These are phyloP conservation scores for Periglandula ipomoeae DNA, from an alignment of 2,329 filamentous ascomycete species.

Conservation along the genomic window DNA sequence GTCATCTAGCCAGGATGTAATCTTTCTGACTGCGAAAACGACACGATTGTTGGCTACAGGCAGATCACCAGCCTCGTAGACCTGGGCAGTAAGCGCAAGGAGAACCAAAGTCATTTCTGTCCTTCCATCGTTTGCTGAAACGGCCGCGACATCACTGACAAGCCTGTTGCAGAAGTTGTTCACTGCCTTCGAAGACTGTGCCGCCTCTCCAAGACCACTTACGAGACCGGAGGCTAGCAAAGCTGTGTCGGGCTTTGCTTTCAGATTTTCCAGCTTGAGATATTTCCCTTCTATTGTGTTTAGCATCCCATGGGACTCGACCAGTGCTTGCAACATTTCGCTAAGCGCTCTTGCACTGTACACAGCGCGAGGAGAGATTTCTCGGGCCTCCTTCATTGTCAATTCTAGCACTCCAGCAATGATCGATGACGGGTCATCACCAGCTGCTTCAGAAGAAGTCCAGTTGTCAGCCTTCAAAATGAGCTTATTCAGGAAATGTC, in stretches of 20 bases:
- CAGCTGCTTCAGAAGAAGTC: slow-evolving; percentile 21
- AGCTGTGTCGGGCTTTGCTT: slow-evolving; percentile 34
- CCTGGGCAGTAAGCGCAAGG: slow-evolving; percentile 40
- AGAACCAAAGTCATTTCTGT: slow-evolving; percentile 42
- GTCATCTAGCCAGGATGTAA: slow-evolving; percentile 61
- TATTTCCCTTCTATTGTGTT: slow-evolving; percentile 38
- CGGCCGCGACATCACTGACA: slow-evolving; percentile 49
- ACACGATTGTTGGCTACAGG: slow-evolving; percentile 59
- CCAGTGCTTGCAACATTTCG: slow-evolving; percentile 37
- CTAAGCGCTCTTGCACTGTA: slow-evolving; percentile 46
- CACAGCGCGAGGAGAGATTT: slow-evolving; percentile 33
- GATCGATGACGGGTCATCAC: slow-evolving; percentile 25
- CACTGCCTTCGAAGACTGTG: slow-evolving; percentile 37
- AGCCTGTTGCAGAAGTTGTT: slow-evolving; percentile 50
- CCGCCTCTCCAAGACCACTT: slow-evolving; percentile 40
- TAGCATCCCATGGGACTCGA: slow-evolving; percentile 37
- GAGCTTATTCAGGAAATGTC: slow-evolving; percentile 26
- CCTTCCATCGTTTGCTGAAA: slow-evolving; percentile 32
- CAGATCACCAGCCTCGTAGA: slow-evolving; percentile 43
- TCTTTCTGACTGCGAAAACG: slow-evolving; percentile 73
- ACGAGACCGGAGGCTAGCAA: slow-evolving; percentile 42
- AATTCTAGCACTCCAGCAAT: slow-evolving; percentile 33
- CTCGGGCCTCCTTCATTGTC: slow-evolving; percentile 33
- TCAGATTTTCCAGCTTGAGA: slow-evolving; percentile 35
- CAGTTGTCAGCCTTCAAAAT: slow-evolving; percentile 27